These are phyloP conservation scores for Penicillium sp. DNA, from an alignment of 2,329 filamentous ascomycete genomes.

Conservation along the genomic window DNA sequence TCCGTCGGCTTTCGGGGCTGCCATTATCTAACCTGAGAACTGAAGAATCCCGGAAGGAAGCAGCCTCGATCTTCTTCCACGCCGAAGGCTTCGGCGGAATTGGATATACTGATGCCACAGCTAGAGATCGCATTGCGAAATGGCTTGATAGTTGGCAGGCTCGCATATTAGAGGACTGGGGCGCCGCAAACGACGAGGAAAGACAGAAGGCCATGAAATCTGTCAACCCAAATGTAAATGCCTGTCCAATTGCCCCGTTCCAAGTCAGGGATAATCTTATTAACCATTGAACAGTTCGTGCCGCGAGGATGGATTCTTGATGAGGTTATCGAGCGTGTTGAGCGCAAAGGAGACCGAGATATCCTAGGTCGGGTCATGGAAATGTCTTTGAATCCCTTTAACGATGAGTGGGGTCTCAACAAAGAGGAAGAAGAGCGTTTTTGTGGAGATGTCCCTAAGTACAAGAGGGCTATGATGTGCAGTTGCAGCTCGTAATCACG, in stretches of 20 bases:
- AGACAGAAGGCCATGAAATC: conserved; percentile 73
- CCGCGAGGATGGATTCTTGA: conserved; percentile 90
- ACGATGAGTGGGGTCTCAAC: conserved; percentile 64
- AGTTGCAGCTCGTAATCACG: conserved; percentile 76
- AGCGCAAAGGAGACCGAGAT: conserved; percentile 77
- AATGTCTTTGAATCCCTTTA: conserved; percentile 79
- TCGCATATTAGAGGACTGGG: conserved; percentile 75
- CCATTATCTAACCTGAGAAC: conserved; percentile 63
- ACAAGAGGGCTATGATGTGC: conserved; percentile 81
- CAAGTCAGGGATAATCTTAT: background rate
- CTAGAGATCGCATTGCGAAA: conserved; percentile 64
- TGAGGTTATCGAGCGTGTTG: conserved; percentile 85
- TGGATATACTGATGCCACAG: conserved; percentile 61
- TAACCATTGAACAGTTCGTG: conserved; percentile 59
- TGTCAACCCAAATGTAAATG: conserved; percentile 73
- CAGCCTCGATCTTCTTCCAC: conserved; percentile 76
- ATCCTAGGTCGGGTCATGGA: conserved; percentile 76
- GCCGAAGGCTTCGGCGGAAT: conserved; percentile 64
- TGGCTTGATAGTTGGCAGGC: conserved; percentile 81
- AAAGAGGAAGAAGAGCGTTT: conserved; percentile 75
- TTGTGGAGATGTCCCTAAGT: conserved; percentile 78
- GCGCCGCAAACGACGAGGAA: conserved; percentile 58
- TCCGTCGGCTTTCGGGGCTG: conserved; percentile 71
- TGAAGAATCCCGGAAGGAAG: conserved; percentile 61
- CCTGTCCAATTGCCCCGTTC: background rate